These are phyloP conservation scores for Schizonepeta tenuifolia DNA, from an alignment of 257 asterid genomes.

Conservation along the genomic window DNA sequence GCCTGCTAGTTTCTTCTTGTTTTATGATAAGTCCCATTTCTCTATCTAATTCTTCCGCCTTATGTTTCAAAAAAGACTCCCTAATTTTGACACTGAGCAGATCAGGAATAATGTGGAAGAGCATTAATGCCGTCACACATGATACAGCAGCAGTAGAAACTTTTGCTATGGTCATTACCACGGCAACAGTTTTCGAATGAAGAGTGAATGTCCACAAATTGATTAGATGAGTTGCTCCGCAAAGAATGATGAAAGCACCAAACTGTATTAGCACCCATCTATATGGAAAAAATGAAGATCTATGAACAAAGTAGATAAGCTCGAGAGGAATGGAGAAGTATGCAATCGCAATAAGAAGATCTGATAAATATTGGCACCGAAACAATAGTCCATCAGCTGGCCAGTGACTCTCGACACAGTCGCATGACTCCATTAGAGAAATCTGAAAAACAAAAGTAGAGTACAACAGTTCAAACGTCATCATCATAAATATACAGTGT, in stretches of 20 bases:
- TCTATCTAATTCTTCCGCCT: slow-evolving; percentile 75
- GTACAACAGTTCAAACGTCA: not conserved
- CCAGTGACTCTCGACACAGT: slow-evolving; percentile 70
- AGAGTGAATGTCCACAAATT: slow-evolving; percentile 69
- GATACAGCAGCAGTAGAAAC: slow-evolving; percentile 71
- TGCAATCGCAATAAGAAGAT: slow-evolving; percentile 69
- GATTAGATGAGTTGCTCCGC: slow-evolving; percentile 80
- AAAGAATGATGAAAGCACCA: slow-evolving; percentile 72
- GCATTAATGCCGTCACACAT: slow-evolving; percentile 71
- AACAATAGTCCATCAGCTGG: slow-evolving; percentile 68
- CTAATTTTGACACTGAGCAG: slow-evolving; percentile 64
- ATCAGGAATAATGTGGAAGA: slow-evolving; percentile 78
- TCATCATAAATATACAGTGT: not conserved
- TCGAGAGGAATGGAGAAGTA: slow-evolving; percentile 79
- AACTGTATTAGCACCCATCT: slow-evolving; percentile 81
- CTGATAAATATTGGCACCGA: slow-evolving; percentile 70
- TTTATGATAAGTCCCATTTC: slow-evolving; percentile 73
- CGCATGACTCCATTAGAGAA: slow-evolving; percentile 56
- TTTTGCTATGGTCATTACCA: slow-evolving; percentile 68
- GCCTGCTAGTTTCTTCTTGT: slow-evolving; percentile 80
- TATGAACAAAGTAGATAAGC: slow-evolving; percentile 70
- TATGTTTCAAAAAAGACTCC: slow-evolving; percentile 55
- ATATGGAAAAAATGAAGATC: slow-evolving; percentile 71
- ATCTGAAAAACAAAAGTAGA: slow-evolving; percentile 38
- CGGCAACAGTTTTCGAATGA: slow-evolving; percentile 66